Evolutionary conservation across 192 early-diverging fungal species (phyloP).

Genomic region (Coemansia sp.): DNA sequence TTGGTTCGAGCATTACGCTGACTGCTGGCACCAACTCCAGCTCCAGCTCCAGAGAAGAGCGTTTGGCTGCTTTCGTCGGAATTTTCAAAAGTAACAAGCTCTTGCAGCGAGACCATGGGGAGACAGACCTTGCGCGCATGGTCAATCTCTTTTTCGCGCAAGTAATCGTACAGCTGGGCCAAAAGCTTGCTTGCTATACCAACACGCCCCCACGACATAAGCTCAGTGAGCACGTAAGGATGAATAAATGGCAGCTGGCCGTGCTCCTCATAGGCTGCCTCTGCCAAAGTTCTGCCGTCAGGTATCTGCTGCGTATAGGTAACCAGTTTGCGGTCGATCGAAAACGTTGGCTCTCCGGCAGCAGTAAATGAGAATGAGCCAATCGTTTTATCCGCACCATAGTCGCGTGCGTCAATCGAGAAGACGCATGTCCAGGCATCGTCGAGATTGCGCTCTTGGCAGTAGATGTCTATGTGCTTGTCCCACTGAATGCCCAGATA

Average conservation of each 20-base stretch:
- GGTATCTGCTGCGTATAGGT: constrained; percentile 20
- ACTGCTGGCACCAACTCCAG: neutral
- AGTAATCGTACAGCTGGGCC: constrained; percentile 42
- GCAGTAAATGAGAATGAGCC: constrained; percentile 55
- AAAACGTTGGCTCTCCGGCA: constrained; percentile 48
- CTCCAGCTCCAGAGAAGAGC: neutral
- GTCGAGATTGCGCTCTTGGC: constrained; percentile 50
- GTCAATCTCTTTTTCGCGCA: constrained; percentile 37
- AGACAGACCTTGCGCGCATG: constrained; percentile 15
- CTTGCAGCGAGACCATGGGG: constrained; percentile 31
- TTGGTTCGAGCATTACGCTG: neutral
- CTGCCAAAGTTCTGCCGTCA: constrained; percentile 19
- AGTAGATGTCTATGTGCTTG: constrained; percentile 47
- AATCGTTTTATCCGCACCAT: constrained; percentile 33
- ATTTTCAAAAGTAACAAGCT: constrained; percentile 17
- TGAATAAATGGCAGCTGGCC: constrained; percentile 51
- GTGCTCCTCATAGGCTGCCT: constrained; percentile 45
- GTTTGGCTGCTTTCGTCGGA: neutral
- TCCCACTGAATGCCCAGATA: constrained; percentile 55
- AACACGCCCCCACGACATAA: constrained; percentile 53
- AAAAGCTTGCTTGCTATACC: constrained; percentile 34
- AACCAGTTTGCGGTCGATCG: constrained; percentile 36
- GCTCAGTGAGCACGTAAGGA: constrained; percentile 46
- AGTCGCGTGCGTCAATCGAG: constrained; percentile 31
- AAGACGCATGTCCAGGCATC: constrained; percentile 36